phyloP scores from a whole-genome alignment of 805 yeast genomes.

The Lipomyces starkeyi region DNA sequence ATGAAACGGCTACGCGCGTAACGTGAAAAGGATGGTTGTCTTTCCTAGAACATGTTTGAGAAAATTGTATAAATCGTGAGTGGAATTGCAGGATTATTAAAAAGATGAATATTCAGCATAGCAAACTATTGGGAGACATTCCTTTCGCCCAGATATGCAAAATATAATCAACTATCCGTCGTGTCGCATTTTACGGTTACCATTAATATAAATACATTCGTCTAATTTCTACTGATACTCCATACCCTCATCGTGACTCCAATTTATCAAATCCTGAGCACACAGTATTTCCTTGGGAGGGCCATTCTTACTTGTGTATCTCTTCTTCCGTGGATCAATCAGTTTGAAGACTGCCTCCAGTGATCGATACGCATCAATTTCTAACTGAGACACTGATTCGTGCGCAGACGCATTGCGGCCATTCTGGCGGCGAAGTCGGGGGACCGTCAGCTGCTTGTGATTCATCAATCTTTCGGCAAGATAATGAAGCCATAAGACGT shows the following conservation, averaged over 20 bases:
- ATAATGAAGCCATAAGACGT: slow-evolving; percentile 69
- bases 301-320: slow-evolving; percentile 16
- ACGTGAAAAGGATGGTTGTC: background rate
- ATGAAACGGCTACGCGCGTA: slow-evolving; percentile 32
- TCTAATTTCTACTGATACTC: slow-evolving; percentile 18
- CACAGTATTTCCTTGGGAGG: slow-evolving; percentile 14
- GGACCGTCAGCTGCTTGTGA: slow-evolving; percentile 47
- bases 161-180: background rate
- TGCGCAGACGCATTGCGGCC: slow-evolving; percentile 5
- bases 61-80: too few species aligned
- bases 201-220: background rate
- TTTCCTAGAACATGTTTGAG: too few species aligned
- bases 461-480: slow-evolving; percentile 57
- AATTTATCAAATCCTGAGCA: slow-evolving; percentile 21
- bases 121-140: background rate
- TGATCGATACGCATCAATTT: slow-evolving; percentile 30
- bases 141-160: background rate
- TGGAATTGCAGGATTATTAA: too few species aligned
- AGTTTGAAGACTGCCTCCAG: slow-evolving; percentile 26
- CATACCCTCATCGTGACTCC: slow-evolving; percentile 25
- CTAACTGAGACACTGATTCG: slow-evolving; percentile 10
- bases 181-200: background rate
- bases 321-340: slow-evolving; percentile 33
- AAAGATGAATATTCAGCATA: background rate
- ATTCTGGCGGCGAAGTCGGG: slow-evolving; percentile 15